Evolutionary conservation across 2,329 filamentous ascomycete genomes (phyloP), one percentile per base, ranked within the genome.

Genomic region (Colletotrichum gigasporum): DNA sequence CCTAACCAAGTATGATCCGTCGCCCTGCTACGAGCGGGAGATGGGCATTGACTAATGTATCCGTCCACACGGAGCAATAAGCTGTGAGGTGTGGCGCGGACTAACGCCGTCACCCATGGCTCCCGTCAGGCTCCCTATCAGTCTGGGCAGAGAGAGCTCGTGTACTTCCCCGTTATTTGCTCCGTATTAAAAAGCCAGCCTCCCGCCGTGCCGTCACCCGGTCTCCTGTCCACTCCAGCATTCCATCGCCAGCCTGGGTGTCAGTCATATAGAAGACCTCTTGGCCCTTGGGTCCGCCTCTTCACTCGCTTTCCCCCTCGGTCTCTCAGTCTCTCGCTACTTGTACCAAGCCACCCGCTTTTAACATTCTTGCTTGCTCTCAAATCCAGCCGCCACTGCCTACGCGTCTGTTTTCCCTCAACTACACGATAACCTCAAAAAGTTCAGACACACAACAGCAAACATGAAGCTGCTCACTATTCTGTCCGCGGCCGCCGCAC

Each of bases 401-500:
- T n/a, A n/a, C n/a, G n/a, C n/a, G n/a, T n/a, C n/a, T n/a, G n/a
- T n/a, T n/a, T n/a, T n/a, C n/a, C n/a, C n/a, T n/a, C 47, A 10
- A 14, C 35, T 37, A 42, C 51, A 10, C 37, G 12, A 37, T 5
- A n/a, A 6, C 50, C 6, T n/a, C 18, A 6, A 32, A 16, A 12
- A 28, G 3, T 14, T 35, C 3, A 16, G 18, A n/a, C 11, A 12
- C 8, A 45, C 28, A 20, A 41, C 12, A 41, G 35, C 30, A 34
- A 69, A 39, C 37, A 76, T 76, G 73, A 69, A 72, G 52, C 66
- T 71, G 35, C 67, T 64, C 20, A 39, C 67, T 24, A 35, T 74
- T 39, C 52, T 75, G 26, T 68, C 70, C 2, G 47, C 66, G 47
- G 41, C 74, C 24, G 50, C 69, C 37, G 67, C 70, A 24, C 34